phyloP scores from a whole-genome alignment of 345 rosid genomes.

The Lepidium sativum region DNA sequence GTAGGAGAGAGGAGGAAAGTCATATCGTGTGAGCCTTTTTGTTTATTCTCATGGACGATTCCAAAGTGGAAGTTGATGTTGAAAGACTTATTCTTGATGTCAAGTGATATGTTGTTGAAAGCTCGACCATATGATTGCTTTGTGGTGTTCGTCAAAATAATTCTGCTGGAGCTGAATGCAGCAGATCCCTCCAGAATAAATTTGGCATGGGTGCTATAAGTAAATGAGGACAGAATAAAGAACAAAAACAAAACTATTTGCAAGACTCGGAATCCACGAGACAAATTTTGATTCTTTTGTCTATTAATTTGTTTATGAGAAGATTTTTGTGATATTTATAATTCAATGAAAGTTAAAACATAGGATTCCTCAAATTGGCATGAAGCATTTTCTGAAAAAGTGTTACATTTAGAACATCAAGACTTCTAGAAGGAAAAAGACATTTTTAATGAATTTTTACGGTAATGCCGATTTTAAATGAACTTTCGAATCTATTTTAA shows the following conservation, averaged over 20 bases:
- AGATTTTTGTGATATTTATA: neutral
- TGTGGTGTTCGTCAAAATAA: conserved; percentile 34
- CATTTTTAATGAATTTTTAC: too few relatives aligned
- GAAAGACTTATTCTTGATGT: conserved; percentile 36
- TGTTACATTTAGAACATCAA: too few relatives aligned
- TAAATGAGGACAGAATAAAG: neutral
- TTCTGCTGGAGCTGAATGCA: conserved; percentile 1
- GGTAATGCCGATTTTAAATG: too few relatives aligned
- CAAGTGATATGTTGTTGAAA: conserved; percentile 22
- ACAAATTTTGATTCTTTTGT: too few relatives aligned
- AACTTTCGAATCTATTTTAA: too few relatives aligned
- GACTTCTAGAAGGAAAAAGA: too few relatives aligned
- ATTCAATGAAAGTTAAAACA: neutral
- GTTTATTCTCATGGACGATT: conserved; percentile 26
- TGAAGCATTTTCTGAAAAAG: too few relatives aligned
- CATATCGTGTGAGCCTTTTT: conserved; percentile 36
- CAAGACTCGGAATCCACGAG: too few relatives aligned
- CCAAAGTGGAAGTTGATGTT: conserved; percentile 41
- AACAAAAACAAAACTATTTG: too few relatives aligned
- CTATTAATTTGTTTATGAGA: neutral
- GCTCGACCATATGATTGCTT: conserved; percentile 27
- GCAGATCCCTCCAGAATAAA: neutral
- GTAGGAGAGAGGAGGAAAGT: conserved; percentile 40
- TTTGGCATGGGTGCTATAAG: neutral
- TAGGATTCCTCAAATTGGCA: too few relatives aligned